Evolutionary conservation across 2,329 filamentous ascomycete species (phyloP).

Genomic region (Coniochaeta sp.): DNA sequence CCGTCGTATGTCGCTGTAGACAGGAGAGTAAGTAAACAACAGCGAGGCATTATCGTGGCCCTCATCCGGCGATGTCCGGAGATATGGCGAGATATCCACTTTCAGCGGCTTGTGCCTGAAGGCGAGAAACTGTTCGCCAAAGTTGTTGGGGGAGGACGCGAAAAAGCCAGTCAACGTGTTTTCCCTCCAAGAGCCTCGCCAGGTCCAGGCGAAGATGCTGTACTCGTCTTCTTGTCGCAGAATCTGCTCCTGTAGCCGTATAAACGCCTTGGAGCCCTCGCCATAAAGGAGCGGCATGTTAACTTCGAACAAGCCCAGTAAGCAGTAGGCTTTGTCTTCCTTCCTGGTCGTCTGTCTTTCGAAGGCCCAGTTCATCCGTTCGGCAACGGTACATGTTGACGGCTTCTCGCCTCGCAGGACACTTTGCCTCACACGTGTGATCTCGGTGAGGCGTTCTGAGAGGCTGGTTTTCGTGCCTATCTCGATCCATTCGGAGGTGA

Average conservation of each 20-base stretch:
- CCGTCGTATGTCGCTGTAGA: no score
- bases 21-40: no score
- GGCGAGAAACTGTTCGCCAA: no score
- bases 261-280: slow-evolving; percentile 7
- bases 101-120: no score
- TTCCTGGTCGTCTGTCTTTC: slow-evolving; percentile 3
- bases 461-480: not conserved
- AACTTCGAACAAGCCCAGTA: slow-evolving; percentile 7
- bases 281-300: slow-evolving; percentile 10
- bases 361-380: slow-evolving; percentile 8
- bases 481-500: slow-evolving; percentile 3
- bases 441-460: not conserved
- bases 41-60: no score
- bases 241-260: slow-evolving; percentile 7
- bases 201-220: no score
- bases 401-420: not conserved
- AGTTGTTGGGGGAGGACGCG: no score
- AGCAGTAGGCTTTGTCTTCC: slow-evolving; percentile 9
- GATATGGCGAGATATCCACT: no score
- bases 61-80: no score
- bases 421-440: not conserved
- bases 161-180: no score
- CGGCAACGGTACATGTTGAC: slow-evolving; percentile 2
- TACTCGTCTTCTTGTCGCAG: no score
- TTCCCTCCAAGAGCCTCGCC: no score